phyloP scores from a whole-genome alignment of 257 asterid genomes.

The Coffea canephora region DNA sequence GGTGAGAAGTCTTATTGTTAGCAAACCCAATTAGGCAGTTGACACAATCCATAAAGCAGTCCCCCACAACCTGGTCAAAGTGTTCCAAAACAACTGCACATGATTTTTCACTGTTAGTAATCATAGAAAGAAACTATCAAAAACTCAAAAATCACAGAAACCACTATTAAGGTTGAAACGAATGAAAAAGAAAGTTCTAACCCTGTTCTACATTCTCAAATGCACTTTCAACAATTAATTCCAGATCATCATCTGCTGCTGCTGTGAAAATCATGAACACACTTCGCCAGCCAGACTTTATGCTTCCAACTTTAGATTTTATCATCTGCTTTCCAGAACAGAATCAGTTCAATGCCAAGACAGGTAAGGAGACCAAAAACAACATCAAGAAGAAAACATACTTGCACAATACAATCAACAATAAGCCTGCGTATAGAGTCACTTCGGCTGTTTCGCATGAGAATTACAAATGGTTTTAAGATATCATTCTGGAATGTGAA shows the following conservation, averaged over 20 bases:
- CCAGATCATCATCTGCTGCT: constrained; percentile 94
- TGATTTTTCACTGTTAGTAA: constrained; percentile 35
- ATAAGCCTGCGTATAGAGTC: constrained; percentile 87
- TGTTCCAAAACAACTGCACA: constrained; percentile 95
- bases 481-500: constrained; percentile 99
- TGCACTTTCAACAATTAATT: constrained; percentile 93
- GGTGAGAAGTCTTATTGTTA: constrained; percentile 78
- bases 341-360: constrained; percentile 30
- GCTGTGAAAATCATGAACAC: constrained; percentile 99
- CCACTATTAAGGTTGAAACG: constrained; percentile 2
- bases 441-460: constrained; percentile 89
- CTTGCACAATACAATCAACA: constrained; percentile 98
- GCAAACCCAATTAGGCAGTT: constrained; percentile 99
- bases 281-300: constrained; percentile 99
- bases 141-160: constrained; percentile 18
- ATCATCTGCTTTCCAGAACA: constrained; percentile 70
- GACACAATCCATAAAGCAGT: constrained; percentile 99
- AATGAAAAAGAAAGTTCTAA: constrained; percentile 26
- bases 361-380: constrained; percentile 7
- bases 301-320: constrained; percentile 97
- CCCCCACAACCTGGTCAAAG: constrained; percentile 98
- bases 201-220: constrained; percentile 99
- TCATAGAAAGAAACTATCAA: constrained; percentile 14
- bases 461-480: constrained; percentile 92
- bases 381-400: constrained; percentile 39